Conservation (phyloP, 2,329 filamentous ascomycete species). For the Penicillium sp. region DNA sequence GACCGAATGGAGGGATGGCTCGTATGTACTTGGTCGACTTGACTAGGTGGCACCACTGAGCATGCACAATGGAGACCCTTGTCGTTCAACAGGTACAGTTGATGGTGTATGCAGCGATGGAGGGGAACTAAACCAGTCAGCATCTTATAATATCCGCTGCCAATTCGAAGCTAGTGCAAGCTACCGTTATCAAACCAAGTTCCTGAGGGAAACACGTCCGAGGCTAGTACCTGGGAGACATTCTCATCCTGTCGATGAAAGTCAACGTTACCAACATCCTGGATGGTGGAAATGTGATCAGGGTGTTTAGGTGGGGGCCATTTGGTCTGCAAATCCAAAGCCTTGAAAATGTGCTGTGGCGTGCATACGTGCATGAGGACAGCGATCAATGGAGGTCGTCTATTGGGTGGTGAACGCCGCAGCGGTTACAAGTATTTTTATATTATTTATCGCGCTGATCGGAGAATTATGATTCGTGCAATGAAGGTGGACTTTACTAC, state of each 20-base stretch:
- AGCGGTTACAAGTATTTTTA: constrained; percentile 18
- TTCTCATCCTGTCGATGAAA: constrained; percentile 11
- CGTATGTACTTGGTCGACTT: neutral
- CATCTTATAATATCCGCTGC: neutral
- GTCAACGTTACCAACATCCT: constrained; percentile 5
- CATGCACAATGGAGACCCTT: neutral
- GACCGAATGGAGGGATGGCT: neutral
- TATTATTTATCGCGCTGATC: constrained; percentile 13
- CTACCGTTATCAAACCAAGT: neutral
- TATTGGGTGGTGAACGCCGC: constrained; percentile 17
- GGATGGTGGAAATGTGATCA: constrained; percentile 8
- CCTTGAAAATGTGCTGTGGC: constrained; percentile 9
- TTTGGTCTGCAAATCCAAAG: neutral
- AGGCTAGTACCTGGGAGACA: neutral
- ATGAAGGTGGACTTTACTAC: constrained; percentile 10
- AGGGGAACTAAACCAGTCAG: neutral
- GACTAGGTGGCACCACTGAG: neutral
- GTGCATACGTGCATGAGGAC: constrained; percentile 10
- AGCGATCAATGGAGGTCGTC: neutral
- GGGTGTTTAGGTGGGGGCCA: neutral
- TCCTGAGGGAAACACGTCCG: neutral
- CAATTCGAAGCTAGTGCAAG: neutral
- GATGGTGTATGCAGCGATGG: neutral
- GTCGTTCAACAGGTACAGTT: neutral
- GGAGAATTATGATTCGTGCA: constrained; percentile 10